Base-by-base conservation (phyloP, 352 stramenopile species). In the Globisporangium emineosum region DNA sequence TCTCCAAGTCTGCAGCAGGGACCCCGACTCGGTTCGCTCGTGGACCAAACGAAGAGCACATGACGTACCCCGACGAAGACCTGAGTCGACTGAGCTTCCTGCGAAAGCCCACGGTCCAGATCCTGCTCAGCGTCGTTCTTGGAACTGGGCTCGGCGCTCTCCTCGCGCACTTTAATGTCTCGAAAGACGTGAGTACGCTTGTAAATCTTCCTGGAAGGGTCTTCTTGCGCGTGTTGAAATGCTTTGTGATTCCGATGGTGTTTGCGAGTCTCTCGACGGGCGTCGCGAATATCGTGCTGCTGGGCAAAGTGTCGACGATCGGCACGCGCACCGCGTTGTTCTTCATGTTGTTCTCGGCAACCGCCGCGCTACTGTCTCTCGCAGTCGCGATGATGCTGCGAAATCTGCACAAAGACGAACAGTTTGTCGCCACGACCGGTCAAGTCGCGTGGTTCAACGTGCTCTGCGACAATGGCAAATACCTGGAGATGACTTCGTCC, bases 211-310 rank as follows among this genome's bases (percentile, higher is more conserved):
- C 77, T 0, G 77, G 75, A 1, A 69, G 69, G 30, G 62, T 86
- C 19, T 84, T 86, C 56, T 56, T 86, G 27, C 71, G 78, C 50
- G 55, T 81, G 19, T 65, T 86, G 33, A 80, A 81, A 57, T 82
- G 75, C 54, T 77, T 86, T 50, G 78, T 86, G 49, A 64, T 86
- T 29, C 82, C 79, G 21, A 88, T 90, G 79, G 76, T 90, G 3
- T 90, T 90, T 52, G 83, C 74, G 35, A 87, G 75, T 68, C 60
- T 90, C 35, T 70, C 80, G 8, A 86, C 80, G 4, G 78, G 78
- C 5, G 71, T 88, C 50, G 78, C 78, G 27, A 82, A 88, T 50
- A 84, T 91, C 49, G 80, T 91, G 32, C 60, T 87, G 37, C 69
- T 88, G 3, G 79, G 81, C 29, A 89, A 91, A 64, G 78, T 88